Base-by-base conservation (phyloP, 495 filamentous ascomycete genomes). In the Hyaloscypha bicolor region DNA sequence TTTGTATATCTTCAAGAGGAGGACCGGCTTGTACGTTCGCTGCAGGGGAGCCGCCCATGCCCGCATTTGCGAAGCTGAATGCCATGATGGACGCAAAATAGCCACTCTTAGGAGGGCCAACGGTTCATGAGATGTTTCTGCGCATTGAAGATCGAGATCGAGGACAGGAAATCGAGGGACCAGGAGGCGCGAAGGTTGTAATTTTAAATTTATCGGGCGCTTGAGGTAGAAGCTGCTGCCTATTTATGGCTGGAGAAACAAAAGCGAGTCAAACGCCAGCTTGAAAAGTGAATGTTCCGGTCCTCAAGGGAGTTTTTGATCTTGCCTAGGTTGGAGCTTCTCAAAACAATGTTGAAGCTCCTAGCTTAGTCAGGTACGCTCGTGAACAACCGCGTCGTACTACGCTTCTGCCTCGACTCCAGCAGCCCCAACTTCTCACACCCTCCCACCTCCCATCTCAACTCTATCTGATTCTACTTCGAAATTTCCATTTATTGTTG, bases 1-100 rank as follows among this genome's bases (percentile, higher is more conserved):
- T 91, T 71, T 84, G 78, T 62, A 91, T 84, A 59, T 85, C 80
- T 48, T 82, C 77, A 9, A 91, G 80, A 63, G 89, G 82, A 31
- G 80, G 79, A 22, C 86, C 88, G 64, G 77, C 77, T 64, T 84
- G 78, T 60, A 79, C 69, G 67, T 78, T 72, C 6, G 16, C 66
- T 19, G 37, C 59, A 11, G 67, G 12, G 56, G 60, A 39, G 42
- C 51, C 67, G 42, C 51, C 67, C 35, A 32, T 66, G 32, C 32
- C 55, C 45, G 55, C 21, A 32, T 61, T 76, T 61, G 74, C 78
- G 72, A 73, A 76, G 74, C 81, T 79, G 76, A 93, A 93, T 12
- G 91, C 86, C 90, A 94, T 94, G 70, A 76, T 69, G 53, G 66
- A 70, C 63, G 71, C 65, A 69, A 73, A 65, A 63, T 74, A 73